A percentile compares a stretch with the other conserved stretches of the same genome.
phyloP scores from a whole-genome alignment of 23 red algal species.

The Cyanidiococcus yangmingshanensis region DNA sequence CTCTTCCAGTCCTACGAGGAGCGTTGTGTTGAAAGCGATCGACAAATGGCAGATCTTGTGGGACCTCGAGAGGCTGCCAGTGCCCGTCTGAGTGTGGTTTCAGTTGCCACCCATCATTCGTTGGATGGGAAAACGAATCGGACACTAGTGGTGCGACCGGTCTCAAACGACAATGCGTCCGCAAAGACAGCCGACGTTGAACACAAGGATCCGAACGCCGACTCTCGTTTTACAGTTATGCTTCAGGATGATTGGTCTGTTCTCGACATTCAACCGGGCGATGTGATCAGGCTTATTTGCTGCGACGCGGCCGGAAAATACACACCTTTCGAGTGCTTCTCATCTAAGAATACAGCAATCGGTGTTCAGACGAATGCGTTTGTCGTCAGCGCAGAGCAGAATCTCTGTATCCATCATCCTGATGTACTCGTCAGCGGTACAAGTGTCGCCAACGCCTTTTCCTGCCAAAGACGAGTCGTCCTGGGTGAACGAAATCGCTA shows the following conservation, averaged over 20 bases:
- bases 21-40: neutral
- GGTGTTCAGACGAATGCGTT: neutral
- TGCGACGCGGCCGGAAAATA: neutral
- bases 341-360: neutral
- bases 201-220: neutral
- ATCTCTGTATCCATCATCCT: slow-evolving; percentile 54
- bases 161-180: neutral
- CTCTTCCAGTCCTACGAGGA: neutral
- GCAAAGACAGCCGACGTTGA: neutral
- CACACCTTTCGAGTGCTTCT: neutral
- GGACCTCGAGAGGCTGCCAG: neutral
- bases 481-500: slow-evolving; percentile 36
- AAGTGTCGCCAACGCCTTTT: slow-evolving; percentile 46
- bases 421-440: slow-evolving; percentile 63
- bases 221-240: neutral
- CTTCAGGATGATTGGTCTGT: neutral
- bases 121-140: neutral
- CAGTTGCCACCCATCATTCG: neutral
- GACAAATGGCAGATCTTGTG: neutral
- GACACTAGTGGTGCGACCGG: neutral
- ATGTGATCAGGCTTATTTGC: neutral
- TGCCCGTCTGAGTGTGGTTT: neutral
- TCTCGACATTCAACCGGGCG: neutral
- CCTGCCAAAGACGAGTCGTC: slow-evolving; percentile 46
- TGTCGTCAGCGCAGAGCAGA: slow-evolving; percentile 28